Evolutionary conservation across 2,329 filamentous ascomycete genomes (phyloP), one percentile per base, ranked within the genome.

Genomic region (Raffaelea ambrosiae): DNA sequence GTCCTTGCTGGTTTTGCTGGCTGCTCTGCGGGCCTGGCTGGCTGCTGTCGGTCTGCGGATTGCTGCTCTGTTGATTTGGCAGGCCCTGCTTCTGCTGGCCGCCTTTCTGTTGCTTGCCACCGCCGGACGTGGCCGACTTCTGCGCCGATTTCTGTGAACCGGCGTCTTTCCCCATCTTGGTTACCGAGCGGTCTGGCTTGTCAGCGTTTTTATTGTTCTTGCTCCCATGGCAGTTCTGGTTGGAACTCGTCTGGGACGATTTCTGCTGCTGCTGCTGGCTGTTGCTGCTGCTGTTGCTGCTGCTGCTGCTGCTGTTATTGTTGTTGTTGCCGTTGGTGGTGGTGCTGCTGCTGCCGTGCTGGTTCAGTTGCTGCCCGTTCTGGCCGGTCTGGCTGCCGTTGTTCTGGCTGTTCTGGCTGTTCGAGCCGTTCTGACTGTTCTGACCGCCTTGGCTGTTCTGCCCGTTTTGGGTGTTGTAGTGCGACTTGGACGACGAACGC

Each of bases 161-260:
- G 63, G 61, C 57, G 26, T 79, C 77, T 67, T 78, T 80, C 59
- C 72, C 62, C 56, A 60, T 67, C 65, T 75, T 72, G 72, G 80
- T 73, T 72, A 74, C 74, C 72, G 72, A 70, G 60, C 78, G 76
- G 66, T 76, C 78, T 68, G 70, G 68, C 73, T 79, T 80, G 61
- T 75, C 77, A 58, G 68, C 68, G 63, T 64, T 71, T 57, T 74
- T 73, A 59, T 71, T 65, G 61, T 70, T 67, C 67, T 74, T 80
- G 75, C 73, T 81, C 80, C 79, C 80, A 84, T 79, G 72, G 73
- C 76, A 73, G 70, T 70, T 76, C 48, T 50, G 54, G 21, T 35
- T 51, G 44, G 44, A 39, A 33, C 10, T 49, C 44, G 49, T n/a
- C 40, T 47, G 51, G 11, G 38, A 35, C 5, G 47, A 26, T 23